Evolutionary conservation across 306 rosid genomes (phyloP).

Genomic region (Trichosanthes cucumerina): DNA sequence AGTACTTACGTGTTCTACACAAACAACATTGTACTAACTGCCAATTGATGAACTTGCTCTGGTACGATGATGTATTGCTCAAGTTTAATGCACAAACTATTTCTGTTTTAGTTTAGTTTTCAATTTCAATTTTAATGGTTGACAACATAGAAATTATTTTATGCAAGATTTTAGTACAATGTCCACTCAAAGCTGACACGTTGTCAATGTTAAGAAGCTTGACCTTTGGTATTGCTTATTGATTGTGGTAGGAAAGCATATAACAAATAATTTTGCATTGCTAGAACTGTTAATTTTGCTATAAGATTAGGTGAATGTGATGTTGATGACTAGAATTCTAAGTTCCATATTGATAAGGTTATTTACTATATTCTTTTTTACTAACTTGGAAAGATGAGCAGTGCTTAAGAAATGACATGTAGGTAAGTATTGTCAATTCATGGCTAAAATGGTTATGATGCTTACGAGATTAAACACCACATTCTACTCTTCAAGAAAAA

Average conservation of each 20-base stretch:
- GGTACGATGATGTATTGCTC: background rate
- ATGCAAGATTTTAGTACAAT: background rate
- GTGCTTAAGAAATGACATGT: background rate
- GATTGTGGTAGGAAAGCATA: background rate
- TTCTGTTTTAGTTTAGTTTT: background rate
- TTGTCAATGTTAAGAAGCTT: background rate
- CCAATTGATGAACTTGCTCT: background rate
- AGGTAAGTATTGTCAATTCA: background rate
- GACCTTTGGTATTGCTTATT: background rate
- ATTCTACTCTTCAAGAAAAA: background rate
- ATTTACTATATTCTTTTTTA: background rate
- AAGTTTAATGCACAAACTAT: background rate
- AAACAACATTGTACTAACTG: background rate
- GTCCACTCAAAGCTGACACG: background rate
- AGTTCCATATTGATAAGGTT: background rate
- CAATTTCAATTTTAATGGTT: background rate
- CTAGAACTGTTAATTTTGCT: background rate
- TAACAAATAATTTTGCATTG: background rate
- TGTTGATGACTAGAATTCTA: background rate
- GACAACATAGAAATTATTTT: background rate
- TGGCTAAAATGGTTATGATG: background rate
- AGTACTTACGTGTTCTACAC: background rate
- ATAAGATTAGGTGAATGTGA: background rate
- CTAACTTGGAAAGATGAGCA: background rate
- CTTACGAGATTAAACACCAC: background rate